These are phyloP conservation scores for Penicillium turbatum DNA, from an alignment of 495 filamentous ascomycete species.

Conservation along the genomic window DNA sequence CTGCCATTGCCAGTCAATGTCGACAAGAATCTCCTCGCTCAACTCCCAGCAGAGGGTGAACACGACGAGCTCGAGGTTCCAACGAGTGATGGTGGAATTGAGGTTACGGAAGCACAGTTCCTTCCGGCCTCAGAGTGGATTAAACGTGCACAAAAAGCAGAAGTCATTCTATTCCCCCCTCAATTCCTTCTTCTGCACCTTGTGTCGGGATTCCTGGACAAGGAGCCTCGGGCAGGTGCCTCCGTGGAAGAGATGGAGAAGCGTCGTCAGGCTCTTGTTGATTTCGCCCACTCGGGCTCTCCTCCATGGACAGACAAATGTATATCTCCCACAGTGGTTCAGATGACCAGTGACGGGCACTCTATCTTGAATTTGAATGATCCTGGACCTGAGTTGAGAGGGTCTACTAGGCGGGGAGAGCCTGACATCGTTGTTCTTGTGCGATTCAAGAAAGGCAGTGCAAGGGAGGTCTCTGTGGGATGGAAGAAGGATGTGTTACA, in stretches of 20 bases:
- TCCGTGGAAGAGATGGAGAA: constrained; percentile 43
- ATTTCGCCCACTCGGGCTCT: constrained; percentile 54
- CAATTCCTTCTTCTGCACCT: constrained; percentile 76
- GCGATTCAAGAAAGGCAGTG: constrained; percentile 53
- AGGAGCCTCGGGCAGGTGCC: constrained; percentile 29
- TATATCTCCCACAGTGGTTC: constrained; percentile 64
- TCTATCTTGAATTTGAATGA: constrained; percentile 64
- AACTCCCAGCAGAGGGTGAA: constrained; percentile 33
- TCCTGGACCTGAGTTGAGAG: constrained; percentile 67
- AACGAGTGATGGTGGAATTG: constrained; percentile 77
- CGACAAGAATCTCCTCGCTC: constrained; percentile 27
- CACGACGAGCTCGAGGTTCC: constrained; percentile 50
- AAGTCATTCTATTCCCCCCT: constrained; percentile 85
- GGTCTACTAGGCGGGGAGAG: constrained; percentile 60
- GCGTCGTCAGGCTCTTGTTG: constrained; percentile 47
- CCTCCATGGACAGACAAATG: constrained; percentile 72
- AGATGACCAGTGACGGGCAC: constrained; percentile 52
- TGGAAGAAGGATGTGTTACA: constrained; percentile 47
- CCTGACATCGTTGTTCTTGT: constrained; percentile 69
- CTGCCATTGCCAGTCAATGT: constrained; percentile 60
- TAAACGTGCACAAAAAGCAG: constrained; percentile 49
- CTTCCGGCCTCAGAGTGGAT: constrained; percentile 67
- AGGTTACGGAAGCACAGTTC: constrained; percentile 80
- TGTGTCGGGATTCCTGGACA: constrained; percentile 57
- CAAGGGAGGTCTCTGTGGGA: constrained; percentile 51